Percentiles rank a stretch among this genome's conserved stretches.
These are phyloP conservation scores for Daldinia grandis DNA, from an alignment of 495 filamentous ascomycete species.

Conservation along the genomic window DNA sequence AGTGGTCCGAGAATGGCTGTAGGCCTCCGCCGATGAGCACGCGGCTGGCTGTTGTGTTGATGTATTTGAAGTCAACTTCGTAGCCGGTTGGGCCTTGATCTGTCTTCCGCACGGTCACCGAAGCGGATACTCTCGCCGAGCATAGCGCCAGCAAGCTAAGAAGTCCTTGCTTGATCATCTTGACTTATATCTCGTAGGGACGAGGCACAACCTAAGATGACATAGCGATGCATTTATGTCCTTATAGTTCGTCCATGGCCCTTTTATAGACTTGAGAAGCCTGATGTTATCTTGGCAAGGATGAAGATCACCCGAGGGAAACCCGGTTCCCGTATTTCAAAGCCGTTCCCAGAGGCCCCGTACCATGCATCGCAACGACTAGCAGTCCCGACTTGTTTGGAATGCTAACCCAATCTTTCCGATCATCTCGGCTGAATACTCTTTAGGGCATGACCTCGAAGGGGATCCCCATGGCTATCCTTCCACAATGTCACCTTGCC, in stretches of 20 bases:
- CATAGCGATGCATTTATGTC: neutral
- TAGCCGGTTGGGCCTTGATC: conserved; percentile 43
- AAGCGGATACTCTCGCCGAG: conserved; percentile 32
- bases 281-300: neutral
- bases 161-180: conserved; percentile 16
- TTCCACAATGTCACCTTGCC: conserved; percentile 23
- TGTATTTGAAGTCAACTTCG: conserved; percentile 48
- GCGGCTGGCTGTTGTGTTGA: conserved; percentile 42
- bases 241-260: neutral
- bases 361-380: conserved; percentile 14
- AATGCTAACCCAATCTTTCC: conserved; percentile 30
- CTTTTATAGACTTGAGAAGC: neutral
- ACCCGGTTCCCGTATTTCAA: conserved; percentile 5
- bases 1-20: conserved; percentile 45
- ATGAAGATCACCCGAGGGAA: conserved; percentile 19
- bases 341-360: neutral
- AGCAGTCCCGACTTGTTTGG: neutral
- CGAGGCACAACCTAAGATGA: neutral
- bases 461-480: conserved; percentile 1
- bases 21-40: conserved; percentile 47
- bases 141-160: conserved; percentile 20
- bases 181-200: neutral
- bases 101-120: conserved; percentile 47
- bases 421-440: conserved; percentile 26
- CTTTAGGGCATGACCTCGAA: conserved; percentile 1